Conservation (phyloP, 228 moss, liverwort and hornwort species). For the Sphagnum magellanicum region DNA sequence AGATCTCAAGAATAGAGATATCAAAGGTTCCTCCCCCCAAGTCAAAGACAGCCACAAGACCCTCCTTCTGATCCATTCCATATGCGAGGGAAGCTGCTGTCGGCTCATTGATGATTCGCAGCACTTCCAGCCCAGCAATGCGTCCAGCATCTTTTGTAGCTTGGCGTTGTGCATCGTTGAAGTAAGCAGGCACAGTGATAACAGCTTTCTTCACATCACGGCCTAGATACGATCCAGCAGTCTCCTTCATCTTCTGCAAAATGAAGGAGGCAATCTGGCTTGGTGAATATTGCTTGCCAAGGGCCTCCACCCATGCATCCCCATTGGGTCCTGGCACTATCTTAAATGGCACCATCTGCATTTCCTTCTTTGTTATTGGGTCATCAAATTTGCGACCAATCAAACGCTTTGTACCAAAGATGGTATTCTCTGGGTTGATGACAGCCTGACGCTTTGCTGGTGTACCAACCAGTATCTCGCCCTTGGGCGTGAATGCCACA, state of each 20-base stretch:
- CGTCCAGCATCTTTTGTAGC: conserved; percentile 89
- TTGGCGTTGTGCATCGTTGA: conserved; percentile 86
- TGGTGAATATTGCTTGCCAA: conserved; percentile 69
- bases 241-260: conserved; percentile 85
- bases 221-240: conserved; percentile 72
- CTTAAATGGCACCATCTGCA: conserved; percentile 87
- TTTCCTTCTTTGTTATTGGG: conserved; percentile 71
- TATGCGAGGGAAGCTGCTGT: conserved; percentile 86
- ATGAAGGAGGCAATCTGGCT: conserved; percentile 78
- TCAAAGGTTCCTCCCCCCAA: conserved; percentile 94
- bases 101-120: conserved; percentile 86
- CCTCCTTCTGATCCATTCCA: conserved; percentile 93
- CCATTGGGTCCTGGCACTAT: conserved; percentile 71
- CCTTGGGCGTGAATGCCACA: conserved; percentile 72
- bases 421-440: conserved; percentile 73
- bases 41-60: conserved; percentile 83
- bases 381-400: conserved; percentile 76
- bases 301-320: conserved; percentile 90
- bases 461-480: conserved; percentile 73
- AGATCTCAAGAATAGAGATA: conserved; percentile 77
- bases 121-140: conserved; percentile 81
- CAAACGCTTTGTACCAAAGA: conserved; percentile 75
- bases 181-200: conserved; percentile 81
- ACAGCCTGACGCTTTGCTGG: conserved; percentile 89
- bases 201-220: conserved; percentile 74